Percentiles rank a stretch among this genome's conserved stretches.
Evolutionary conservation across 116 monocot species (phyloP).

Genomic region (Cymodocea nodosa): DNA sequence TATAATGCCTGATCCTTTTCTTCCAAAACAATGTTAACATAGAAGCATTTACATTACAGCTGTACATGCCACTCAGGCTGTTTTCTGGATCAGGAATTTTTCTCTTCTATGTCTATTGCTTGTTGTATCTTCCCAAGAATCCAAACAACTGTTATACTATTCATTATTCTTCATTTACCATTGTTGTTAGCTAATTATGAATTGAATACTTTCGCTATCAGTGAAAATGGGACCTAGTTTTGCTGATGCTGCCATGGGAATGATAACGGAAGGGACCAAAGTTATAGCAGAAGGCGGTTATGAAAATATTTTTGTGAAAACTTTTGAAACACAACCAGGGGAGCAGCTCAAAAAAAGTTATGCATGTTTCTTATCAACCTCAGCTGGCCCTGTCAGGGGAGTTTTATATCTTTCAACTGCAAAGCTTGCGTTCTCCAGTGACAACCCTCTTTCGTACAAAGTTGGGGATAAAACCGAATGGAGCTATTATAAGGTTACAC

Average conservation of each 20-base stretch:
- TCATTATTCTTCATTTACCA: neutral
- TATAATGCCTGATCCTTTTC: too few species aligned
- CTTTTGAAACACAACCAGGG: slow-evolving; percentile 64
- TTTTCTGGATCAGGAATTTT: too few species aligned
- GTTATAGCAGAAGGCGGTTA: slow-evolving; percentile 93
- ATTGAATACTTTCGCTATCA: slow-evolving; percentile 9
- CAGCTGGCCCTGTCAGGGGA: slow-evolving; percentile 91
- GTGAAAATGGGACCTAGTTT: slow-evolving; percentile 90
- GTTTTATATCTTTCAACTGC: slow-evolving; percentile 64
- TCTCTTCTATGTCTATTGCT: too few species aligned
- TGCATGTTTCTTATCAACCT: slow-evolving; percentile 79
- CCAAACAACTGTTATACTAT: neutral
- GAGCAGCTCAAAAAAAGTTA: slow-evolving; percentile 59
- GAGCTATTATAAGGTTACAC: slow-evolving; percentile 80
- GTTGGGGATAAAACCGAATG: slow-evolving; percentile 80
- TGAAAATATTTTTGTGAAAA: slow-evolving; percentile 68
- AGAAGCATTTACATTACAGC: too few species aligned
- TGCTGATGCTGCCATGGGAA: slow-evolving; percentile 82
- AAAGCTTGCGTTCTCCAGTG: slow-evolving; percentile 85
- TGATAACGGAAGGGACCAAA: slow-evolving; percentile 80
- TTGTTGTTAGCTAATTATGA: neutral
- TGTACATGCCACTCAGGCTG: too few species aligned
- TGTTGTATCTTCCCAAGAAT: neutral
- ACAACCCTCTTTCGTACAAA: slow-evolving; percentile 73
- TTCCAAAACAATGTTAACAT: too few species aligned